Evolutionary conservation across 148 eudicot genomes (phyloP).

Genomic region (Chenopodium album): DNA sequence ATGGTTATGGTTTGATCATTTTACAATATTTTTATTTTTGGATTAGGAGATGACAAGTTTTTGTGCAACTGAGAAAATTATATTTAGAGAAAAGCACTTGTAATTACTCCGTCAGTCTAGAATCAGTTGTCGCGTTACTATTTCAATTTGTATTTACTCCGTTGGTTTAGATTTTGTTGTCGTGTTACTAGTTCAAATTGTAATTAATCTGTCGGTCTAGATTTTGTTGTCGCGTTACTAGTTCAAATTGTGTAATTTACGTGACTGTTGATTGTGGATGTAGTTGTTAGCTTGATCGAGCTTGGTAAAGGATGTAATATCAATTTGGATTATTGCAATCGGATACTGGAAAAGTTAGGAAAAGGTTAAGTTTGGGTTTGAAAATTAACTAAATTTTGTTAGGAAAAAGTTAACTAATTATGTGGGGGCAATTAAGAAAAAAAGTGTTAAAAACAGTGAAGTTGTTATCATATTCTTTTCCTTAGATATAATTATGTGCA

Average conservation of each 20-base stretch:
- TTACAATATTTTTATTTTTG: not conserved
- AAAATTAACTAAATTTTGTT: not conserved
- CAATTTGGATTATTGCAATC: not conserved
- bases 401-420: not conserved
- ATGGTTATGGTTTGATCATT: not conserved
- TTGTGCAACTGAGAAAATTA: not conserved
- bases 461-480: not conserved
- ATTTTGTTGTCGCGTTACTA: not conserved
- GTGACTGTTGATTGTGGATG: not conserved
- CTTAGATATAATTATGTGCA: not conserved
- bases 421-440: not conserved
- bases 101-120: not conserved
- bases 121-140: not conserved
- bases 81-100: too few species aligned
- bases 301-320: not conserved
- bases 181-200: too few species aligned
- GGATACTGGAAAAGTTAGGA: not conserved
- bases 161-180: not conserved
- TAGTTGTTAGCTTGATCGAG: constrained; percentile 8
- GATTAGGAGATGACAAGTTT: not conserved
- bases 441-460: not conserved
- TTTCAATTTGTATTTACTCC: not conserved
- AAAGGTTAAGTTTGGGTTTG: not conserved
- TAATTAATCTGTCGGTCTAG: not conserved
- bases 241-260: not conserved